Conservation (phyloP, 2,329 filamentous ascomycete genomes). For the Cordyceps tenuipes region DNA sequence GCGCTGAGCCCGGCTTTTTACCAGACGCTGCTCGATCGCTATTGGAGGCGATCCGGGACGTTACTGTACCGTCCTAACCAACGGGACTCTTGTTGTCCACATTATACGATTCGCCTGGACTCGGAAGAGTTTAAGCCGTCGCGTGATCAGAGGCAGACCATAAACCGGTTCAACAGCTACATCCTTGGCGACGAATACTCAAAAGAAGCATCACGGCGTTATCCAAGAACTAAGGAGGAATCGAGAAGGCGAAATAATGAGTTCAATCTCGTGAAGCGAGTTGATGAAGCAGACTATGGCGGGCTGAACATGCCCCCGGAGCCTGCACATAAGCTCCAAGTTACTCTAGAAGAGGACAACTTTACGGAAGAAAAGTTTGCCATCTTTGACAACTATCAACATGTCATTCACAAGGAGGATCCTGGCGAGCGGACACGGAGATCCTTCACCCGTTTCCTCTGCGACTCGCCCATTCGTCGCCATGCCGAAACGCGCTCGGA, state of each 20-base stretch:
- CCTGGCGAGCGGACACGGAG: slow-evolving; percentile 47
- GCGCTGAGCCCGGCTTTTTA: slow-evolving; percentile 59
- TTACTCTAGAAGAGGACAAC: slow-evolving; percentile 60
- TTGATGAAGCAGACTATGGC: slow-evolving; percentile 60
- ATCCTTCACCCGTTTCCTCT: slow-evolving; percentile 67
- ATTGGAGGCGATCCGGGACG: slow-evolving; percentile 66
- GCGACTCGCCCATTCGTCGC: slow-evolving; percentile 55
- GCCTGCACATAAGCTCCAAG: slow-evolving; percentile 58
- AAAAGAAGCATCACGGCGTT: slow-evolving; percentile 52
- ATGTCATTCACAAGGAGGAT: slow-evolving; percentile 60
- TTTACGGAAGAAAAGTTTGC: slow-evolving; percentile 70
- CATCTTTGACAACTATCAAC: slow-evolving; percentile 69
- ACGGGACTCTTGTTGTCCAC: slow-evolving; percentile 76
- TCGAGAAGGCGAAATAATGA: slow-evolving; percentile 54
- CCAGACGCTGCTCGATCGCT: slow-evolving; percentile 62
- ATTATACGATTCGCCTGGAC: slow-evolving; percentile 75
- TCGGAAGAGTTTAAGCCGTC: slow-evolving; percentile 55
- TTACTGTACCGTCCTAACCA: slow-evolving; percentile 74
- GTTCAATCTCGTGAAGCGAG: slow-evolving; percentile 57
- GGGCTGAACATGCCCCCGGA: slow-evolving; percentile 48
- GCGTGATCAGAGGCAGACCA: slow-evolving; percentile 63
- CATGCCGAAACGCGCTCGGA: slow-evolving; percentile 35
- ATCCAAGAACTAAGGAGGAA: slow-evolving; percentile 61
- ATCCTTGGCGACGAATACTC: slow-evolving; percentile 61
- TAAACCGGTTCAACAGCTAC: slow-evolving; percentile 69